Conservation (phyloP, 2,329 filamentous ascomycete genomes). For the Stemphylium beticola region DNA sequence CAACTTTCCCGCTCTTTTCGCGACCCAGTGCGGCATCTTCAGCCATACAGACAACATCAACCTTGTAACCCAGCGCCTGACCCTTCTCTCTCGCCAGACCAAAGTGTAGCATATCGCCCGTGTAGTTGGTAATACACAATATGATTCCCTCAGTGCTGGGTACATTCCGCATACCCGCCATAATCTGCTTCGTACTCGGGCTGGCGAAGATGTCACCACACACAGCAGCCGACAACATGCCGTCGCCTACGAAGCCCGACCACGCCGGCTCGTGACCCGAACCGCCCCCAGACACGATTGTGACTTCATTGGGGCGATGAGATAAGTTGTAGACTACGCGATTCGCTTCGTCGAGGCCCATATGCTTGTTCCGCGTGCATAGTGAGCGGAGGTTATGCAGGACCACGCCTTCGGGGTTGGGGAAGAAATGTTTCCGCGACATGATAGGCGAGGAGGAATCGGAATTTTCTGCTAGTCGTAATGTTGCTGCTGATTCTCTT, state of each 20-base stretch:
- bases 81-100: slow-evolving; percentile 57
- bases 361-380: slow-evolving; percentile 52
- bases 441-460: slow-evolving; percentile 41
- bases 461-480: background rate
- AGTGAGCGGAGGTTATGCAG: slow-evolving; percentile 57
- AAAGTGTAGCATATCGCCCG: slow-evolving; percentile 58
- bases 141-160: slow-evolving; percentile 56
- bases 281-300: slow-evolving; percentile 56
- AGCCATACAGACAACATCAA: slow-evolving; percentile 57
- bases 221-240: slow-evolving; percentile 57
- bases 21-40: slow-evolving; percentile 57
- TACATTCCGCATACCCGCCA: slow-evolving; percentile 56
- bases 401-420: slow-evolving; percentile 58
- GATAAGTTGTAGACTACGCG: slow-evolving; percentile 57
- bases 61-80: slow-evolving; percentile 52
- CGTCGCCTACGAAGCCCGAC: slow-evolving; percentile 57
- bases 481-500: background rate
- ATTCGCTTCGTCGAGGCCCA: slow-evolving; percentile 54
- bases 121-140: slow-evolving; percentile 59
- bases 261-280: slow-evolving; percentile 58
- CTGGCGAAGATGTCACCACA: slow-evolving; percentile 58
- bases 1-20: slow-evolving; percentile 57
- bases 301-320: slow-evolving; percentile 53
- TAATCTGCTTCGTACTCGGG: slow-evolving; percentile 57
- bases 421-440: slow-evolving; percentile 63